Percentiles rank a stretch among this genome's conserved stretches.
Conservation (phyloP, 345 rosid genomes). For the Boechera divaricarpa region DNA sequence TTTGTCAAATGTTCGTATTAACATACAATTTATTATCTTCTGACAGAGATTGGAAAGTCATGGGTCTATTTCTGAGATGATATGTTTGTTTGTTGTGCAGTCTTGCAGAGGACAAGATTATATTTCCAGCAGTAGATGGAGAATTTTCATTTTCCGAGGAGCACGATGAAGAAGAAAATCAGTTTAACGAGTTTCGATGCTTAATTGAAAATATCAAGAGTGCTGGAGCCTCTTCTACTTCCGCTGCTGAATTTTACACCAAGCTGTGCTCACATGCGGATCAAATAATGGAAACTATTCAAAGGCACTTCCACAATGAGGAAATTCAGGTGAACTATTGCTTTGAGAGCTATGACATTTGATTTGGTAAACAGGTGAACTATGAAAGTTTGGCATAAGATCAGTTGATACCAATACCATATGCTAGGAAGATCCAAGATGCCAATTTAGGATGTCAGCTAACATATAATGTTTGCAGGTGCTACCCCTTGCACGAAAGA, state of each 20-base stretch:
- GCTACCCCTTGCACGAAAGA: constrained; percentile 82
- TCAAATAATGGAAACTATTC: constrained; percentile 79
- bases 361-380: constrained; percentile 33
- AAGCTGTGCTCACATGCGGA: constrained; percentile 85
- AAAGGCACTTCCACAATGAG: constrained; percentile 75
- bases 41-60: constrained; percentile 9
- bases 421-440: constrained; percentile 27
- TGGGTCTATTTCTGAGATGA: constrained; percentile 29
- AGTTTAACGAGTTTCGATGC: constrained; percentile 72
- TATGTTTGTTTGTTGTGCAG: constrained; percentile 51
- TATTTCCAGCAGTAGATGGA: constrained; percentile 87
- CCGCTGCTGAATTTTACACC: constrained; percentile 72
- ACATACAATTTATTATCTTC: not conserved
- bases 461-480: constrained; percentile 57
- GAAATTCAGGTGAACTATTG: constrained; percentile 75
- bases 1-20: constrained; percentile 16
- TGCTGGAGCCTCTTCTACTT: constrained; percentile 73
- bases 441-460: constrained; percentile 31
- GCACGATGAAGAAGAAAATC: constrained; percentile 87
- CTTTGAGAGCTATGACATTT: constrained; percentile 27
- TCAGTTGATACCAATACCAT: constrained; percentile 31
- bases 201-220: constrained; percentile 79
- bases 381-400: constrained; percentile 28
- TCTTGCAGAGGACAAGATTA: constrained; percentile 89
- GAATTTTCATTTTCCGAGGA: constrained; percentile 75